Evolutionary conservation across 371 early-diverging fungal genomes (phyloP).

Genomic region (Rhizopus microsporus): DNA sequence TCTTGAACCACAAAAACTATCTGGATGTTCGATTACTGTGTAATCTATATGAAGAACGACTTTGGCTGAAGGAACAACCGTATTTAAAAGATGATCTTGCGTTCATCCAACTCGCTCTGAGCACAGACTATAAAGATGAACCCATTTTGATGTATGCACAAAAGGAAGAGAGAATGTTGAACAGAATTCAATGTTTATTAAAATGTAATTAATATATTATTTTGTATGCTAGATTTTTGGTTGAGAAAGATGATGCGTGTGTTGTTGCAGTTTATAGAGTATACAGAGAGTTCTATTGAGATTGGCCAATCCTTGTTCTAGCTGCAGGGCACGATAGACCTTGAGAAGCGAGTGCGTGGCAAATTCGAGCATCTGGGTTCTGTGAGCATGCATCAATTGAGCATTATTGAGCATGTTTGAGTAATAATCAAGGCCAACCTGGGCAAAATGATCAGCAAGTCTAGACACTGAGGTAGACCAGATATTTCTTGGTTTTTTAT

Average conservation of each 20-base stretch:
- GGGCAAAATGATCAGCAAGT: slow-evolving; percentile 29
- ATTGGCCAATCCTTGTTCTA: slow-evolving; percentile 39
- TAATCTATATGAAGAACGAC: not conserved
- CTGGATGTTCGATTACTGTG: not conserved
- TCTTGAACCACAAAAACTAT: not conserved
- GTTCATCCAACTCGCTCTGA: not conserved
- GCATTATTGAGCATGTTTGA: slow-evolving; percentile 36
- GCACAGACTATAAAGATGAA: not conserved
- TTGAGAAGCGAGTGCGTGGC: slow-evolving; percentile 30
- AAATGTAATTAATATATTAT: not conserved
- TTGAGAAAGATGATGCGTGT: not conserved
- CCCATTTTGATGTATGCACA: not conserved
- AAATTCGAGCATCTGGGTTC: slow-evolving; percentile 35
- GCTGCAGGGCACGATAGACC: slow-evolving; percentile 33
- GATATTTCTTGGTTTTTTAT: slow-evolving; percentile 22
- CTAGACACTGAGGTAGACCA: slow-evolving; percentile 33
- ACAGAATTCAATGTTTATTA: not conserved
- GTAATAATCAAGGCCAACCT: slow-evolving; percentile 36
- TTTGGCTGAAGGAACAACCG: not conserved
- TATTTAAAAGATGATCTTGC: not conserved
- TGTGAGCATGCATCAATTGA: slow-evolving; percentile 30
- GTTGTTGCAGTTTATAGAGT: slow-evolving; percentile 30
- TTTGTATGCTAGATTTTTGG: too few species aligned
- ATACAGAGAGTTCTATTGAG: slow-evolving; percentile 18
- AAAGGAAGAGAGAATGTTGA: not conserved